Conservation (phyloP, 75 land plant genomes). For the Pinus albicaulis region DNA sequence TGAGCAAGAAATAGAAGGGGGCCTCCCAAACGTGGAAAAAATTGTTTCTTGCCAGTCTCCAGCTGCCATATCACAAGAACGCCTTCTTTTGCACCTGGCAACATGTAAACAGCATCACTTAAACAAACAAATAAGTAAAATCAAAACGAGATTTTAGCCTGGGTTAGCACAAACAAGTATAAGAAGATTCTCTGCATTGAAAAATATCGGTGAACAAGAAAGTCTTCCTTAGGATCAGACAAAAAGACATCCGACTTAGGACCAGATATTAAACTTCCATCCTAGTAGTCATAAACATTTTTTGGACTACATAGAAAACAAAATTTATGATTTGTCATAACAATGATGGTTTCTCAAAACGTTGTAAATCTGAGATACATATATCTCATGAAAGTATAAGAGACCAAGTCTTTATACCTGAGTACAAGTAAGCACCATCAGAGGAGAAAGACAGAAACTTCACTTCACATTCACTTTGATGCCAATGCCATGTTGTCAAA, state of each 20-base stretch:
- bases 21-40: constrained; percentile 85
- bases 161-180: too few relatives aligned
- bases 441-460: constrained; percentile 66
- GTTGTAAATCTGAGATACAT: background rate
- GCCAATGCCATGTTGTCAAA: constrained; percentile 92
- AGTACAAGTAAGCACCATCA: constrained; percentile 86
- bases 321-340: background rate
- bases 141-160: background rate
- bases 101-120: background rate
- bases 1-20: constrained; percentile 55
- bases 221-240: background rate
- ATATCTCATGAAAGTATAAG: background rate
- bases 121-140: background rate
- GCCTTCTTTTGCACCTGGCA: constrained; percentile 82
- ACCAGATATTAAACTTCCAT: background rate
- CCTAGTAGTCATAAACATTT: background rate
- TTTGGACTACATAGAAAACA: background rate
- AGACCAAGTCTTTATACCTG: constrained; percentile 41
- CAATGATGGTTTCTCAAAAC: background rate
- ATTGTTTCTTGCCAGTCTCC: constrained; percentile 84
- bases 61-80: constrained; percentile 96
- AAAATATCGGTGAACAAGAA: background rate
- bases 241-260: background rate
- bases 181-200: background rate
- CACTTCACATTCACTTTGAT: constrained; percentile 58